Evolutionary conservation across 1,284 basidiomycete genomes (phyloP).

Genomic region (Ganoderma meredithae): DNA sequence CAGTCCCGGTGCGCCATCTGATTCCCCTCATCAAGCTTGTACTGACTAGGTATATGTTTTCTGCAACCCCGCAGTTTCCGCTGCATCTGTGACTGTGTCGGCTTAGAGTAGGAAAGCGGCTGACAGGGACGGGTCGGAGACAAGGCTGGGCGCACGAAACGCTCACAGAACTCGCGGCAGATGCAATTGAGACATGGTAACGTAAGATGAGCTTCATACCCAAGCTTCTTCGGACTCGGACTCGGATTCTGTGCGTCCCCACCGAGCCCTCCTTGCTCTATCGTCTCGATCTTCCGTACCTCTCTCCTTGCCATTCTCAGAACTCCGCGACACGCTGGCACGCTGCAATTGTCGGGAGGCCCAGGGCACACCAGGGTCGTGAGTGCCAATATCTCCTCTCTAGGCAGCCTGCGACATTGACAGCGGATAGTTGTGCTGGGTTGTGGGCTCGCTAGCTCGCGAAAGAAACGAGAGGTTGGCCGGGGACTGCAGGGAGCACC

Average conservation of each 20-base stretch:
- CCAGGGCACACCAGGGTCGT: conserved; percentile 1
- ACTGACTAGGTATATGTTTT: conserved; percentile 3
- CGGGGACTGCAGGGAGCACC: conserved; percentile 1
- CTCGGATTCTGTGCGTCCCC: conserved; percentile 9
- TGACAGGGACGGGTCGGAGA: conserved; percentile 4
- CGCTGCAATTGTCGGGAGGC: background rate
- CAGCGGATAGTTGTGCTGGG: background rate
- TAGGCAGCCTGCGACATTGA: conserved; percentile 1
- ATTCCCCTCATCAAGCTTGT: background rate
- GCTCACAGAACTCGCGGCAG: conserved; percentile 2
- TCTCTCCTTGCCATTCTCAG: conserved; percentile 1
- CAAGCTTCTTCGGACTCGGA: conserved; percentile 7
- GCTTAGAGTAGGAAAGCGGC: background rate
- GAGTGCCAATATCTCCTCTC: conserved; percentile 13
- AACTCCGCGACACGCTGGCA: conserved; percentile 10
- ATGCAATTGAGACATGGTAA: conserved; percentile 6
- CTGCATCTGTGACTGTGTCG: background rate
- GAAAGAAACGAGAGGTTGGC: conserved; percentile 5
- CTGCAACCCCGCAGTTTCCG: background rate
- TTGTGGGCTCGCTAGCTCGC: background rate
- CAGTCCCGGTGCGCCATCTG: conserved; percentile 8
- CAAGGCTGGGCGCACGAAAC: background rate
- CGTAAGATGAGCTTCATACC: conserved; percentile 3
- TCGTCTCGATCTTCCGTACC: conserved; percentile 10
- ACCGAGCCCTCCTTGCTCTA: conserved; percentile 1